These are phyloP conservation scores for Erucastrum elatum DNA, from an alignment of 345 rosid genomes.

Conservation along the genomic window DNA sequence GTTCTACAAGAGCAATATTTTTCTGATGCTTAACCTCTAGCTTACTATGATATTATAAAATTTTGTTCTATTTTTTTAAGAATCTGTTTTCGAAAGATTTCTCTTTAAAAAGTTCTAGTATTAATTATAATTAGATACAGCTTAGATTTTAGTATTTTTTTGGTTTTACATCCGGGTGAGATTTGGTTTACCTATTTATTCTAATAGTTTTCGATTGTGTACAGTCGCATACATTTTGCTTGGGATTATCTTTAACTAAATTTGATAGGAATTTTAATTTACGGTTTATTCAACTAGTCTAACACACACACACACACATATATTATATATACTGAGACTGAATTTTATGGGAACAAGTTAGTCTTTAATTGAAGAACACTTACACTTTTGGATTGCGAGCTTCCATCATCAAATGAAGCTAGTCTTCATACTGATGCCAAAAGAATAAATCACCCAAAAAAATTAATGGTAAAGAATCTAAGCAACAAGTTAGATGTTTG, in stretches of 20 bases:
- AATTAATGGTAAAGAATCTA: background rate
- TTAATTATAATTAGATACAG: too few species aligned
- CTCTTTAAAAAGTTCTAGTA: too few species aligned
- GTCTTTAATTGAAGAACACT: background rate
- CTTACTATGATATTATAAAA: too few species aligned
- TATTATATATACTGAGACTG: background rate
- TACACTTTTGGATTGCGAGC: background rate
- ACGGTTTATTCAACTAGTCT: background rate
- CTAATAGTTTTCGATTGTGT: too few species aligned
- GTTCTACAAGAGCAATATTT: too few species aligned
- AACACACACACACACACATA: too few species aligned
- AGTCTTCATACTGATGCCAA: background rate
- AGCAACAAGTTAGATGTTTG: background rate
- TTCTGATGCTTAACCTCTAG: too few species aligned
- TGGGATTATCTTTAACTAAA: background rate
- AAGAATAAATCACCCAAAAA: background rate
- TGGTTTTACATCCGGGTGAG: background rate
- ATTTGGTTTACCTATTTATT: background rate
- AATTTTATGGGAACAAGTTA: background rate
- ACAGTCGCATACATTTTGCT: background rate
- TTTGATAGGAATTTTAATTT: too few species aligned
- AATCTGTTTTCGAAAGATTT: too few species aligned
- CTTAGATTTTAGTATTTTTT: too few species aligned
- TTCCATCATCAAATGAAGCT: background rate
- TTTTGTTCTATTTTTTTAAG: too few species aligned